Base-by-base conservation (phyloP, 352 stramenopile genomes). In the Elongisporangium undulatum region DNA sequence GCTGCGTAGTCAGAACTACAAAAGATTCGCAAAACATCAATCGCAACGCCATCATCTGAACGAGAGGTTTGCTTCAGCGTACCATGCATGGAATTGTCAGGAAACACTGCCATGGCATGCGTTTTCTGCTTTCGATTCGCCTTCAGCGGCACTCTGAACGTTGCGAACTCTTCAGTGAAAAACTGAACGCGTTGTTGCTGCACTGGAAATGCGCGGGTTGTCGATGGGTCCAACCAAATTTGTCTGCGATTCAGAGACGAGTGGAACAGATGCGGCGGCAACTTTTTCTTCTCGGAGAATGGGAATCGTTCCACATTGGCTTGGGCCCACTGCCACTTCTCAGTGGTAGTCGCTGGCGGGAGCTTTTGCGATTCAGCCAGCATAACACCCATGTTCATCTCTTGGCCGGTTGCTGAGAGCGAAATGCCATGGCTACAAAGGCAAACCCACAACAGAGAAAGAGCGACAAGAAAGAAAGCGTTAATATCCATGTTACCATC, bases 141-240 rank as follows among this genome's bases (percentile, higher is more conserved):
- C 50, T 81, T 84, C 17, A 92, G 54, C 10, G 82, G 82, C 1
- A 89, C 78, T 13, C 73, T 56, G 55, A 88, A 87, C 17, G 82
- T 90, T n/a, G 78, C 71, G 0, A 92, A 53, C 52, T 89, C 64
- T 55, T 92, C 82, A 0, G 74, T 84, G 54, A 92, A 92, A 9
- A 64, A 55, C 29, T 88, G 62, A 13, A 77, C 54, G 20, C 82
- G 82, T 38, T 89, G 76, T 26, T 87, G 78, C 26, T 85, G 62
- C 20, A 92, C 54, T 0, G 58, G 49, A 56, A 81, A 92, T 13
- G 76, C 78, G 22, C 72, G 66, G 5, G 77, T 76, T 12, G 79
- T 88, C 12, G 82, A 68, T 8, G 80, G 82, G 26, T 92, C 82
- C 1, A 92, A 57, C 69, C 75, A 90, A 49, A 90, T 82, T 29